Percentiles rank a stretch among this genome's conserved stretches.
Evolutionary conservation across 176 grass and related monocot species (phyloP).

Genomic region (maize (Zea mays)): Zm-B73-REFERENCE-NAM-5.0 NC_050096.1:230462001-230462500

Average conservation of each 20-base stretch:
- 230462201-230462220: neutral
- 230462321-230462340: neutral
- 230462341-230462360: constrained; percentile 48
- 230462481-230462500: neutral
- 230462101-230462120: constrained; percentile 38
- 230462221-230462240: neutral
- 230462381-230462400: too few relatives aligned
- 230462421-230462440: neutral
- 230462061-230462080: neutral
- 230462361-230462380: constrained; percentile 16
- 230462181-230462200: neutral
- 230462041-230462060: neutral
- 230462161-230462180: constrained; percentile 37
- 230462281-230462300: neutral
- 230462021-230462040: neutral
- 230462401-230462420: neutral
- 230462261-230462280: neutral
- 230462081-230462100: constrained; percentile 44
- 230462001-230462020: neutral
- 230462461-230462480: neutral
- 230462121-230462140: neutral
- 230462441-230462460: neutral
- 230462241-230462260: neutral
- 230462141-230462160: constrained; percentile 31
- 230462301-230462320: neutral